Conservation (phyloP, 495 filamentous ascomycete species). For the Articulospora tetracladia region DNA sequence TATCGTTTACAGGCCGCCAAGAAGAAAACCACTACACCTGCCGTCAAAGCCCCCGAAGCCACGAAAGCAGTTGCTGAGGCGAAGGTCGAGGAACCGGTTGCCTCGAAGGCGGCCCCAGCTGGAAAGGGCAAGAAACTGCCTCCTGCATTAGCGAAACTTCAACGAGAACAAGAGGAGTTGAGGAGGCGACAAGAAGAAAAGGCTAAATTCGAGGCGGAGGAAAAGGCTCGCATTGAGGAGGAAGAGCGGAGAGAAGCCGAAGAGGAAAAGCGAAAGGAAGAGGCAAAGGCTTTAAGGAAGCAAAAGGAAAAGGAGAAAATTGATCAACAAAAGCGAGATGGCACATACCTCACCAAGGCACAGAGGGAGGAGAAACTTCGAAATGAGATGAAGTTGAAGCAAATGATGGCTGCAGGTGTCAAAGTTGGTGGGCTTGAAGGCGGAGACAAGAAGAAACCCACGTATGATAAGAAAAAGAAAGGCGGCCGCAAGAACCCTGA, state of each 20-base stretch:
- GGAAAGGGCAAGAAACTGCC: conserved; percentile 94
- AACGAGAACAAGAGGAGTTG: conserved; percentile 88
- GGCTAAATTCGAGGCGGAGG: conserved; percentile 63
- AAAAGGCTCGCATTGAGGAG: conserved; percentile 69
- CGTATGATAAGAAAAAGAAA: conserved; percentile 69
- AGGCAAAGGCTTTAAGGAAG: conserved; percentile 76
- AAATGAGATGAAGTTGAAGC: conserved; percentile 84
- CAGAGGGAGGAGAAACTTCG: conserved; percentile 82
- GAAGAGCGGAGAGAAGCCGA: conserved; percentile 64
- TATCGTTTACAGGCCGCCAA: conserved; percentile 52
- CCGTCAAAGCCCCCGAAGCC: conserved; percentile 46
- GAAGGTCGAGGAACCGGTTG: conserved; percentile 31
- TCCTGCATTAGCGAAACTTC: conserved; percentile 72
- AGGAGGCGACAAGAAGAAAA: conserved; percentile 71
- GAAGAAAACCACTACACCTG: conserved; percentile 56
- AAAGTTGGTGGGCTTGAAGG: conserved; percentile 72
- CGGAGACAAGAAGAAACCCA: conserved; percentile 63
- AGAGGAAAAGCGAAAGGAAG: conserved; percentile 70
- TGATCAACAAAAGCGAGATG: conserved; percentile 92
- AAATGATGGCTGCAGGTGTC: conserved; percentile 86
- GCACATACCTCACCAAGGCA: conserved; percentile 91
- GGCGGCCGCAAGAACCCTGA: conserved; percentile 65
- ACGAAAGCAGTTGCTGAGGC: conserved; percentile 35
- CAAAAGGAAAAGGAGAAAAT: conserved; percentile 95
- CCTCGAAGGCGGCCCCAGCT: conserved; percentile 35